Percentiles rank a stretch among this genome's conserved stretches.
Evolutionary conservation across 192 early-diverging fungal species (phyloP).

Genomic region (Coemansia sp.): DNA sequence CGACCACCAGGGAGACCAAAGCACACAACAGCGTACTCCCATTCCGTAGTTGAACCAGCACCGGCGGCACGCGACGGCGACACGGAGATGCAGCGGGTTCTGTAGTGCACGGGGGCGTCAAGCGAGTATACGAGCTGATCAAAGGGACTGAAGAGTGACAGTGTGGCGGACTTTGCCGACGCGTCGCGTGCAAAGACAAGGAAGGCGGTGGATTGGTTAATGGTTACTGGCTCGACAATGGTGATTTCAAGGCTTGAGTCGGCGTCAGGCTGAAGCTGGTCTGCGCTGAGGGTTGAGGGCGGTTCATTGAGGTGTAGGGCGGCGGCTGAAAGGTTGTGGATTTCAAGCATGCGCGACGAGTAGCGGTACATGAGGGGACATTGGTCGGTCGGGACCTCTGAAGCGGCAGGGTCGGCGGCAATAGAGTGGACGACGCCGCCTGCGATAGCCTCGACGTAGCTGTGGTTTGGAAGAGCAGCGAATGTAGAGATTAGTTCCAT

Average conservation of each 20-base stretch:
- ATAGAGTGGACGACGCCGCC: conserved; percentile 11
- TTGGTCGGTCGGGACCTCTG: not conserved
- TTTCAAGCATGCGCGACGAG: conserved; percentile 31
- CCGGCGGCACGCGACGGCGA: conserved; percentile 33
- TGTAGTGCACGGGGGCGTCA: conserved; percentile 19
- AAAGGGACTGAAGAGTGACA: conserved; percentile 39
- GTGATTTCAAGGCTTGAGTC: conserved; percentile 29
- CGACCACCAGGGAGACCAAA: conserved; percentile 27
- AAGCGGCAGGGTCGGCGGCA: conserved; percentile 7
- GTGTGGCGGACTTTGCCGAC: conserved; percentile 4
- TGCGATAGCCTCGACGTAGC: conserved; percentile 1
- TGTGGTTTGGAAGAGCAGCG: conserved; percentile 13
- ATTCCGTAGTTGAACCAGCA: conserved; percentile 31
- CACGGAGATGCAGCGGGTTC: conserved; percentile 20
- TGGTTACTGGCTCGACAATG: conserved; percentile 19
- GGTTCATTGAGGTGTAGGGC: conserved; percentile 20
- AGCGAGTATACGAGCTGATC: conserved; percentile 25
- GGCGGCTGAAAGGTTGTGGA: conserved; percentile 17
- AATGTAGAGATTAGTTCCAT: conserved; percentile 35
- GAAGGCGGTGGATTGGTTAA: conserved; percentile 19
- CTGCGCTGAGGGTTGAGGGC: conserved; percentile 32
- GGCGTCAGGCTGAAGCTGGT: conserved; percentile 24
- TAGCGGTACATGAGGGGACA: conserved; percentile 30
- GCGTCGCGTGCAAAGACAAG: conserved; percentile 32
- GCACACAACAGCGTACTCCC: conserved; percentile 41